phyloP scores from a whole-genome alignment of 1,284 basidiomycete species.

The Ustilago vetiveriae region DNA sequence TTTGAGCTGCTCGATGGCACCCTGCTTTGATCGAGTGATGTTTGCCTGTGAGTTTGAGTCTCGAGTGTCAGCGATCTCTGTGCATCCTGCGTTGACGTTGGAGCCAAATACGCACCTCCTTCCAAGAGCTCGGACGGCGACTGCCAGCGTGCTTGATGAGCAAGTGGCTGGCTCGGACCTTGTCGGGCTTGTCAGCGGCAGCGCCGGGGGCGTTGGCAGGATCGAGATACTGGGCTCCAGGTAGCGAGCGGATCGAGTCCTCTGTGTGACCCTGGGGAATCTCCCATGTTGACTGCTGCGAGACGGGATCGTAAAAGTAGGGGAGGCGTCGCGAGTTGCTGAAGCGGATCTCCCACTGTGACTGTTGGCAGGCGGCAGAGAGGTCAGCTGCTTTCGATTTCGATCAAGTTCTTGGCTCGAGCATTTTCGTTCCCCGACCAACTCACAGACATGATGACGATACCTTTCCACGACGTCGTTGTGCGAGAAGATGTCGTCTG shows the following conservation, averaged over 20 bases:
- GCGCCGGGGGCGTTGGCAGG: slow-evolving; percentile 43
- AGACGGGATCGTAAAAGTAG: slow-evolving; percentile 86
- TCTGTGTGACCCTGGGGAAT: slow-evolving; percentile 75
- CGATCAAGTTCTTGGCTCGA: too few species aligned
- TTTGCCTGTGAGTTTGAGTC: slow-evolving; percentile 71
- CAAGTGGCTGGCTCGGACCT: slow-evolving; percentile 92
- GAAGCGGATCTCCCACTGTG: slow-evolving; percentile 69
- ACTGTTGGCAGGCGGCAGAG: slow-evolving; percentile 5
- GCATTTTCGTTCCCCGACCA: not conserved
- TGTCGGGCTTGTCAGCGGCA: slow-evolving; percentile 66
- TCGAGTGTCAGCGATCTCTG: not conserved
- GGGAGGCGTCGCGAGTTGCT: slow-evolving; percentile 81
- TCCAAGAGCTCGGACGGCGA: slow-evolving; percentile 76
- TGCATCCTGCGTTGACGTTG: not conserved
- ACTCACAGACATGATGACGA: slow-evolving; percentile 7
- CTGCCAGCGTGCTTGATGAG: slow-evolving; percentile 90
- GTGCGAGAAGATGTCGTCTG: not conserved
- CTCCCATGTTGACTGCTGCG: slow-evolving; percentile 84
- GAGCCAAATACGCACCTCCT: slow-evolving; percentile 47
- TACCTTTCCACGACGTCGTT: not conserved
- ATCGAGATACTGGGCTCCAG: slow-evolving; percentile 59
- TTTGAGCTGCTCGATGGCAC: slow-evolving; percentile 81
- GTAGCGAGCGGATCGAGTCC: slow-evolving; percentile 55
- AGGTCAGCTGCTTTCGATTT: not conserved
- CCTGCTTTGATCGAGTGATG: slow-evolving; percentile 88